These are phyloP conservation scores for Pyricularia pennisetigena DNA, from an alignment of 2,329 filamentous ascomycete genomes.

Conservation along the genomic window DNA sequence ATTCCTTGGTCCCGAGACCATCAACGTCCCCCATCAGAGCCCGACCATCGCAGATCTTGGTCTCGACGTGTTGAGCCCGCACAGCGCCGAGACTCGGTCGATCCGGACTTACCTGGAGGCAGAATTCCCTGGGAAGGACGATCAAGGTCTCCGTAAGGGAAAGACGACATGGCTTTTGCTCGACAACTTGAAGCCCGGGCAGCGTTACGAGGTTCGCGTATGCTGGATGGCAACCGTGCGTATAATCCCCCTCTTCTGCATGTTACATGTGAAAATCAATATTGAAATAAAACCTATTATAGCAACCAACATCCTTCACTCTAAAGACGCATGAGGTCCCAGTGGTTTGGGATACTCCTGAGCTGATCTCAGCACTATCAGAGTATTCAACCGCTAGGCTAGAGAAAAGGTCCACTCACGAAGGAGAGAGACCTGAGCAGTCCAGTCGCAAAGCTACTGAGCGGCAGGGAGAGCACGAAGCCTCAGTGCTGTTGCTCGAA, in stretches of 20 bases:
- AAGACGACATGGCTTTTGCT: slow-evolving; percentile 71
- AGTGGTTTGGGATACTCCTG: slow-evolving; percentile 49
- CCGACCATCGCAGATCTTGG: slow-evolving; percentile 50
- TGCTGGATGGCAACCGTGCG: slow-evolving; percentile 91
- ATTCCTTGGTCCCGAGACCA: slow-evolving; percentile 61
- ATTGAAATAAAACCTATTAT: background rate
- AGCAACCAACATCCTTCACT: slow-evolving; percentile 82
- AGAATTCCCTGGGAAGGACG: slow-evolving; percentile 47
- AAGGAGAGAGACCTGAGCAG: background rate
- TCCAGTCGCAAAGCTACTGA: background rate
- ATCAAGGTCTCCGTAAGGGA: slow-evolving; percentile 33
- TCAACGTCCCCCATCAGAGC: slow-evolving; percentile 43
- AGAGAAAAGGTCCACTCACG: slow-evolving; percentile 10
- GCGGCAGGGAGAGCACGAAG: slow-evolving; percentile 11
- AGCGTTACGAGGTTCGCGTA: slow-evolving; percentile 81
- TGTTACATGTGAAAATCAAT: background rate
- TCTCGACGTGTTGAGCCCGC: slow-evolving; percentile 55
- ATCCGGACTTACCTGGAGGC: slow-evolving; percentile 57
- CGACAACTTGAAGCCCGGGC: slow-evolving; percentile 55
- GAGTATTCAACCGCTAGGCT: slow-evolving; percentile 47
- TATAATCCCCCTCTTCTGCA: slow-evolving; percentile 10
- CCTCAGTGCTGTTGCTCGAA: slow-evolving; percentile 60
- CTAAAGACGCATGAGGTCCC: slow-evolving; percentile 55
- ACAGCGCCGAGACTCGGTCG: slow-evolving; percentile 21
- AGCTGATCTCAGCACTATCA: slow-evolving; percentile 55